phyloP scores from a whole-genome alignment of 371 early-diverging fungal genomes.

The Mortierella sp. region DNA sequence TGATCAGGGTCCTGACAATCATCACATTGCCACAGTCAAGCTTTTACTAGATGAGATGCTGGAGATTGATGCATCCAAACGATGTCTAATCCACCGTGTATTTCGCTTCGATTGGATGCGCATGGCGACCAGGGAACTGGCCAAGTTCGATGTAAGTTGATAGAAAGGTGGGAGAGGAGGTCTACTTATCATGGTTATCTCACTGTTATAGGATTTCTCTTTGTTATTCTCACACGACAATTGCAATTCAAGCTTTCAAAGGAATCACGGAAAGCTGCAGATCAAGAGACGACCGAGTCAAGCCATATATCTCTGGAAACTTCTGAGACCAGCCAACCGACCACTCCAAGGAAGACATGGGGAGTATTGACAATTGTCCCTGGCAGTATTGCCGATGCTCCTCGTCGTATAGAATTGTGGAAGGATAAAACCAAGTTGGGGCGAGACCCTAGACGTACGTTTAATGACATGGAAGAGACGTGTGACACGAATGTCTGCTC shows the following conservation, averaged over 20 bases:
- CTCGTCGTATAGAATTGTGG: constrained; percentile 16
- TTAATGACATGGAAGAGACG: not conserved
- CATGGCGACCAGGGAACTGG: constrained; percentile 28
- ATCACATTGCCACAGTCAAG: constrained; percentile 13
- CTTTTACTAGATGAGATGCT: constrained; percentile 18
- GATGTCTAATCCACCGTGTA: constrained; percentile 5
- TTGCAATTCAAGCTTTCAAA: too few species aligned
- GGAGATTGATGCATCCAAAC: constrained; percentile 18
- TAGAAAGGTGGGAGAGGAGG: too few species aligned
- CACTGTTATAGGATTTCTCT: too few species aligned
- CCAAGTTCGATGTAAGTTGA: constrained; percentile 23
- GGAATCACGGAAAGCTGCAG: not conserved
- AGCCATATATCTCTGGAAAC: too few species aligned
- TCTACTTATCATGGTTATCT: too few species aligned
- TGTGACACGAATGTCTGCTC: too few species aligned
- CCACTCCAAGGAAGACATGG: constrained; percentile 8
- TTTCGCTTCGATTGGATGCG: constrained; percentile 26
- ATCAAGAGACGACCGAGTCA: not conserved
- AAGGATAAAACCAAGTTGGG: constrained; percentile 6
- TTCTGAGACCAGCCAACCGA: too few species aligned
- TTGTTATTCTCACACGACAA: too few species aligned
- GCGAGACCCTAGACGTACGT: constrained; percentile 9
- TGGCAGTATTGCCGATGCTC: constrained; percentile 21
- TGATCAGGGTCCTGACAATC: not conserved
- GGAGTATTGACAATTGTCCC: constrained; percentile 15